phyloP scores from a whole-genome alignment of 2,329 filamentous ascomycete genomes.

The Cadophora luteo-olivacea region DNA sequence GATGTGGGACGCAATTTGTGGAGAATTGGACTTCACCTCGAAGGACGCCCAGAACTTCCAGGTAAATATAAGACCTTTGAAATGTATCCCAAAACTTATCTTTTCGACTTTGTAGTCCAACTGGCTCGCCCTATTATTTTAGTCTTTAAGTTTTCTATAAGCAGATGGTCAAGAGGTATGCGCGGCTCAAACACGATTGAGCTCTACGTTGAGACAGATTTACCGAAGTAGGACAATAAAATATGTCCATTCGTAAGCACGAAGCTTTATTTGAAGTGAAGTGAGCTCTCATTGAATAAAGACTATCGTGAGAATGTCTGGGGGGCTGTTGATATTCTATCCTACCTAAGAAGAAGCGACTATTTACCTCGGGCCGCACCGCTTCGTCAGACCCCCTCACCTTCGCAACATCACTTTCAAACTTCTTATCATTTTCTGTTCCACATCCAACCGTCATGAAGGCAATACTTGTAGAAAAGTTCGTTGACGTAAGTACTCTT shows the following conservation, averaged over 20 bases:
- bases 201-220: too few relatives aligned
- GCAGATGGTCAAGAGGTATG: background rate
- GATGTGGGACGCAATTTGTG: background rate
- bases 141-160: background rate
- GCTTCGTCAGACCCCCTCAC: background rate
- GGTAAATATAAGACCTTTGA: background rate
- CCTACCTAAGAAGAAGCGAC: background rate
- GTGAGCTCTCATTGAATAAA: background rate
- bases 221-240: too few relatives aligned
- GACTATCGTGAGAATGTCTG: background rate
- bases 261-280: background rate
- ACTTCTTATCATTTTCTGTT: background rate
- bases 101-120: background rate
- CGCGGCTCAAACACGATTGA: background rate
- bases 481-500: slow-evolving; percentile 42
- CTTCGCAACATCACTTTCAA: background rate
- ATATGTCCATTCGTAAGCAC: too few relatives aligned
- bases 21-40: slow-evolving; percentile 4
- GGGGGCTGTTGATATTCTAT: background rate
- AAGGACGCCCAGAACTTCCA: background rate
- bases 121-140: background rate
- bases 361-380: slow-evolving; percentile 9
- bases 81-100: too few relatives aligned
- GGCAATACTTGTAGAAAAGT: slow-evolving; percentile 49
- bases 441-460: slow-evolving; percentile 44